Conservation (phyloP, 73 alveolate species). For the Effrenium voratum region DNA sequence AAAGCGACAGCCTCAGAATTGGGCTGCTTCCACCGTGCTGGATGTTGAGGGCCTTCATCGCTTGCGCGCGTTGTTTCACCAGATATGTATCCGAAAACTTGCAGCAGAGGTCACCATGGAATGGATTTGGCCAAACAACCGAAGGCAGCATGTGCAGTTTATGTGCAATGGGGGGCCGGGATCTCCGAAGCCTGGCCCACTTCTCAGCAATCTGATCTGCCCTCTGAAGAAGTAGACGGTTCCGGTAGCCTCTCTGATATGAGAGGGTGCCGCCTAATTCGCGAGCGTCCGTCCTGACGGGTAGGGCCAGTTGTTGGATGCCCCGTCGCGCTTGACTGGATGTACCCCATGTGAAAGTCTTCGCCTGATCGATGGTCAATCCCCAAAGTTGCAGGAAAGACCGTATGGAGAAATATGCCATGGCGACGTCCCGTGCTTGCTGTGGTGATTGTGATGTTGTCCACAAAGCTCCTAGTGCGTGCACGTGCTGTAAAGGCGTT, state of each 20-base stretch:
- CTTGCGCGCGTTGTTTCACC: not conserved
- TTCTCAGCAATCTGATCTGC: not conserved
- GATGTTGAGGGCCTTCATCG: not conserved
- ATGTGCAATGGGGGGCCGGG: not conserved
- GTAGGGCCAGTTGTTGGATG: not conserved
- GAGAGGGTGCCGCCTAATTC: conserved; percentile 31
- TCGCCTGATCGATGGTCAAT: not conserved
- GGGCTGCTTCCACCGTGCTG: not conserved
- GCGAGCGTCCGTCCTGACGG: not conserved
- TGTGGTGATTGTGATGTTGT: not conserved
- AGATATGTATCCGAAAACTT: not conserved
- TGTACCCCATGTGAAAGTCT: not conserved
- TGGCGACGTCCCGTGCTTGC: not conserved
- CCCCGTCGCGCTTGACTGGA: no score
- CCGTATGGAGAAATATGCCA: not conserved
- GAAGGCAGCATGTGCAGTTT: not conserved
- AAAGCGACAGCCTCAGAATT: not conserved
- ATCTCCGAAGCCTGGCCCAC: not conserved
- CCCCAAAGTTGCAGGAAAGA: not conserved
- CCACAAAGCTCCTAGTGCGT: not conserved
- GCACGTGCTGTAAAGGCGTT: not conserved
- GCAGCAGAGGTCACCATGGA: conserved; percentile 1
- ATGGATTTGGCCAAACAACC: not conserved
- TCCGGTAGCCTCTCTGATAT: not conserved
- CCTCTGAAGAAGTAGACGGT: not conserved